Percentiles rank a stretch among this genome's conserved stretches.
Conservation (phyloP, 257 asterid genomes). For the Vinca minor region DNA sequence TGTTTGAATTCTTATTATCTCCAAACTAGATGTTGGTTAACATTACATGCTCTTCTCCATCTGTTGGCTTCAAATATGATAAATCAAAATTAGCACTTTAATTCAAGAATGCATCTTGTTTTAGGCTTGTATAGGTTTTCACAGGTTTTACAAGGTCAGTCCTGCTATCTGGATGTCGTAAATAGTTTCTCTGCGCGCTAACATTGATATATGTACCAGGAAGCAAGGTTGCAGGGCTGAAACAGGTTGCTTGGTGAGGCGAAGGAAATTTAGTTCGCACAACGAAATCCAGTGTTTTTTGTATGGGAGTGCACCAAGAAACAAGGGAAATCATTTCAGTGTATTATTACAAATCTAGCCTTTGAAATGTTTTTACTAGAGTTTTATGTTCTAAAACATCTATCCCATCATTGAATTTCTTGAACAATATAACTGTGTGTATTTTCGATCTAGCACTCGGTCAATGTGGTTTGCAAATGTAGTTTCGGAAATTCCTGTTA, state of each 20-base stretch:
- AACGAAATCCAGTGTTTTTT: background rate
- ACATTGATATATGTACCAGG: conserved; percentile 3
- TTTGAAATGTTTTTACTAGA: background rate
- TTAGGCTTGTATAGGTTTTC: background rate
- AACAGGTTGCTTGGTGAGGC: background rate
- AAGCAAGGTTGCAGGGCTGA: conserved; percentile 10
- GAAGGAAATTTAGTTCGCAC: background rate
- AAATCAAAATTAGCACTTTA: background rate
- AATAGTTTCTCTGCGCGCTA: background rate
- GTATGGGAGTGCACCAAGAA: background rate
- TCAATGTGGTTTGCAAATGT: no score
- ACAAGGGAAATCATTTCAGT: background rate
- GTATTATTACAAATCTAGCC: background rate
- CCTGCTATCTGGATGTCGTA: background rate
- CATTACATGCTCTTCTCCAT: background rate
- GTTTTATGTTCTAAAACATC: conserved; percentile 2
- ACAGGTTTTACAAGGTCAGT: background rate
- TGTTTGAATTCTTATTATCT: no score
- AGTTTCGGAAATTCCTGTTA: no score
- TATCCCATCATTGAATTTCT: background rate
- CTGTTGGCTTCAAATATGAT: background rate
- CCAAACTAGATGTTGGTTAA: background rate
- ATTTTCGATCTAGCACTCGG: background rate
- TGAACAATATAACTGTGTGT: background rate
- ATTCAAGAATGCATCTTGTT: background rate